Percentiles rank a stretch among this genome's conserved stretches.
These are phyloP conservation scores for Colletotrichum sp. DNA, from an alignment of 2,329 filamentous ascomycete genomes.

Conservation along the genomic window DNA sequence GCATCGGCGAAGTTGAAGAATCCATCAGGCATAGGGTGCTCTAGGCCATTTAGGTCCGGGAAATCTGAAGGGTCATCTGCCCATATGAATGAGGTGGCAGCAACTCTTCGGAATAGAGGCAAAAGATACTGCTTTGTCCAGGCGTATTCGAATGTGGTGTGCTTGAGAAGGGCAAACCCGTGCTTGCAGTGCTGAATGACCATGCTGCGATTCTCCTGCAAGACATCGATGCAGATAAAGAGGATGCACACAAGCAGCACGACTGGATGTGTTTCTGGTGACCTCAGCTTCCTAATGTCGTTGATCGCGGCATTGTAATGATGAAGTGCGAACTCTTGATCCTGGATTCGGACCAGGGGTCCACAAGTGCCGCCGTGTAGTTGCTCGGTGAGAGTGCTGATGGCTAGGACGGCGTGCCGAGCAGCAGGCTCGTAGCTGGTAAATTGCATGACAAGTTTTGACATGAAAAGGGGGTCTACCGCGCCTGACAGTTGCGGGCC, in stretches of 20 bases:
- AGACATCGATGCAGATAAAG: slow-evolving; percentile 2
- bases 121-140: not conserved
- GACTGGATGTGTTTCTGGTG: not conserved
- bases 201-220: not conserved
- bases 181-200: not conserved
- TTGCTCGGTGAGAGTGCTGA: slow-evolving; percentile 51
- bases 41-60: slow-evolving; percentile 9
- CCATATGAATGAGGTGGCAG: not conserved
- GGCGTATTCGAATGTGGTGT: not conserved
- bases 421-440: slow-evolving; percentile 49
- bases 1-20: not conserved
- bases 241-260: slow-evolving; percentile 12
- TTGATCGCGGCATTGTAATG: slow-evolving; percentile 22
- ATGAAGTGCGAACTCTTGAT: not conserved
- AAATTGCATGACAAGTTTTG: slow-evolving; percentile 48
- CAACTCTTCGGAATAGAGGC: not conserved
- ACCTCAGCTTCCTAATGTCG: not conserved
- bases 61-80: not conserved
- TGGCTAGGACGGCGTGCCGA: slow-evolving; percentile 52
- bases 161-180: not conserved
- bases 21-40: not conserved
- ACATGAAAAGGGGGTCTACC: slow-evolving; percentile 41
- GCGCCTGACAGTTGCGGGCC: slow-evolving; percentile 2
- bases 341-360: not conserved
- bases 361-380: not conserved